These are phyloP conservation scores for Aspergillus persii DNA, from an alignment of 2,329 filamentous ascomycete genomes.

Conservation along the genomic window DNA sequence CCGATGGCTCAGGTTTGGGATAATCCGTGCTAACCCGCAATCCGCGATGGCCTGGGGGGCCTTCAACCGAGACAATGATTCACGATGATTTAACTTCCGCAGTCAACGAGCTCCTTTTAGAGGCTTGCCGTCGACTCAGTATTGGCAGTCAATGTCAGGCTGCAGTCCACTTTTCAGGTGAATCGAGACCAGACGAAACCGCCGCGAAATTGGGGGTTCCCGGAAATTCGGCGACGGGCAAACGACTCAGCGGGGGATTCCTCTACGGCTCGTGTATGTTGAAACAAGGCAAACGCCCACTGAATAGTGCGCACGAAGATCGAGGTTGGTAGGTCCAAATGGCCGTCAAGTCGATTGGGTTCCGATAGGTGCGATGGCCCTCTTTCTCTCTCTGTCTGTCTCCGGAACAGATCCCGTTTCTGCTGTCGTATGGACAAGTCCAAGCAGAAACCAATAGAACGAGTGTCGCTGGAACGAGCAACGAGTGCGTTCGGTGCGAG, in stretches of 20 bases:
- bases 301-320: slow-evolving; percentile 10
- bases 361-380: neutral
- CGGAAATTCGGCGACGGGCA: slow-evolving; percentile 16
- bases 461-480: slow-evolving; percentile 20
- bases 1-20: slow-evolving; percentile 10
- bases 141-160: slow-evolving; percentile 9
- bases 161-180: slow-evolving; percentile 14
- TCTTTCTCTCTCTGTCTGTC: neutral
- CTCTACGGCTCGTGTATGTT: slow-evolving; percentile 13
- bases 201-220: slow-evolving; percentile 3
- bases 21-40: slow-evolving; percentile 13
- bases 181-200: slow-evolving; percentile 9
- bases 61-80: slow-evolving; percentile 28
- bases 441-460: slow-evolving; percentile 13
- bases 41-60: slow-evolving; percentile 14
- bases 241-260: slow-evolving; percentile 14
- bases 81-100: slow-evolving; percentile 17
- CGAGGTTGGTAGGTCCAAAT: slow-evolving; percentile 1
- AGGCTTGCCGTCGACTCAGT: slow-evolving; percentile 8
- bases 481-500: slow-evolving; percentile 16
- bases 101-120: slow-evolving; percentile 6
- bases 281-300: slow-evolving; percentile 18
- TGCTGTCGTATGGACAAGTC: slow-evolving; percentile 5
- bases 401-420: neutral
- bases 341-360: slow-evolving; percentile 2